These are phyloP conservation scores for Stemphylium lycopersici DNA, from an alignment of 2,329 filamentous ascomycete species.

Conservation along the genomic window DNA sequence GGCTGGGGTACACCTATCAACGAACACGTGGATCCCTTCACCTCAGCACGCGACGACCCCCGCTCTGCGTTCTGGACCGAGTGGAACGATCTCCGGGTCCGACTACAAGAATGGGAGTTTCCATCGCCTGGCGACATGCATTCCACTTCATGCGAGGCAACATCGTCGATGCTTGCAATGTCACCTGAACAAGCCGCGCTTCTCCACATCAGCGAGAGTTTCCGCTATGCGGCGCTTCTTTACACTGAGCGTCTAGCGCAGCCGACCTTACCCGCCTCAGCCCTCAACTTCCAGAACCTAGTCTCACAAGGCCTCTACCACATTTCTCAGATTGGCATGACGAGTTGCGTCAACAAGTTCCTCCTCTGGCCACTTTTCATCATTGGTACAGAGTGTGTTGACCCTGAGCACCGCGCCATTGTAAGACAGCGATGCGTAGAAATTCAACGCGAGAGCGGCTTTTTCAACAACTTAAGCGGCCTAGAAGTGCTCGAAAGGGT, in stretches of 20 bases:
- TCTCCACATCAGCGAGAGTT: slow-evolving; percentile 83
- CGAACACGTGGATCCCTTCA: slow-evolving; percentile 53
- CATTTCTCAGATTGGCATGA: slow-evolving; percentile 77
- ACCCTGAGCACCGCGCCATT: slow-evolving; percentile 76
- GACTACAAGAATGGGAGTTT: slow-evolving; percentile 83
- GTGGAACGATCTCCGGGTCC: slow-evolving; percentile 79
- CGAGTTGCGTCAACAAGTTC: slow-evolving; percentile 80
- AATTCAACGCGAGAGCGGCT: slow-evolving; percentile 86
- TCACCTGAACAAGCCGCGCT: slow-evolving; percentile 71
- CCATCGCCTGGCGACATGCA: slow-evolving; percentile 37
- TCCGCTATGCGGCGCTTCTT: slow-evolving; percentile 85
- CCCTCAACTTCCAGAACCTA: slow-evolving; percentile 81
- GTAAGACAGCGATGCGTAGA: slow-evolving; percentile 82
- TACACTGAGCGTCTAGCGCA: slow-evolving; percentile 88
- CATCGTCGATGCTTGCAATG: slow-evolving; percentile 32
- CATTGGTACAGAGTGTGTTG: slow-evolving; percentile 85
- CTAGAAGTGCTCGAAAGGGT: slow-evolving; percentile 84
- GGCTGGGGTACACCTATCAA: slow-evolving; percentile 66
- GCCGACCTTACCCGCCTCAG: slow-evolving; percentile 72
- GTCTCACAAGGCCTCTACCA: slow-evolving; percentile 84
- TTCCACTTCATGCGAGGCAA: slow-evolving; percentile 31
- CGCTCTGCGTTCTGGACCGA: slow-evolving; percentile 75
- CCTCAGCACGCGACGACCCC: slow-evolving; percentile 60
- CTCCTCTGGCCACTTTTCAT: slow-evolving; percentile 93
- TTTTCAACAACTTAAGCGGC: slow-evolving; percentile 89